phyloP scores from a whole-genome alignment of 768 basidiomycete species.

The Sarcomyxa edulis region DNA sequence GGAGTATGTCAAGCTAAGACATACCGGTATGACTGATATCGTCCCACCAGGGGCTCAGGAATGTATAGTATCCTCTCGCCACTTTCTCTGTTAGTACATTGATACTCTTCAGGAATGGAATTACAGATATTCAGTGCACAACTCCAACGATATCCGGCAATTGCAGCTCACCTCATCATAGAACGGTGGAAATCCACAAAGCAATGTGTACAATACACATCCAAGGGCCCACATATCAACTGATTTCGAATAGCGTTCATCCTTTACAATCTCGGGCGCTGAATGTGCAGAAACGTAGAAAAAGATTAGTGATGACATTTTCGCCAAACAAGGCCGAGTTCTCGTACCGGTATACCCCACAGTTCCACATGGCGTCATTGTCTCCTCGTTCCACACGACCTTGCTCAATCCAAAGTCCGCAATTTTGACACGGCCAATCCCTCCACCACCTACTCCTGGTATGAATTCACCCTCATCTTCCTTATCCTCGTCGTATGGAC shows the following conservation, averaged over 20 bases:
- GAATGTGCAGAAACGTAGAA: no score
- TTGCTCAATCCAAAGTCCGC: constrained; percentile 98
- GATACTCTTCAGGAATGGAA: no score
- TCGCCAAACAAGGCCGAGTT: no score
- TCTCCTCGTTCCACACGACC: constrained; percentile 98
- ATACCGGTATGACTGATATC: constrained; percentile 79
- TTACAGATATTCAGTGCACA: no score
- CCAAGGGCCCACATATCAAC: constrained; percentile 99
- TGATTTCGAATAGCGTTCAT: constrained; percentile 92
- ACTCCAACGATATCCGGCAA: no score
- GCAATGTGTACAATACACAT: constrained; percentile 96
- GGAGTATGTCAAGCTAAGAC: constrained; percentile 13
- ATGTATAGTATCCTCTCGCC: constrained; percentile 94
- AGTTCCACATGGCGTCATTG: constrained; percentile 99
- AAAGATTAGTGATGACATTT: no score
- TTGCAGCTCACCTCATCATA: no score
- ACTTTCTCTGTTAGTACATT: constrained; percentile 98
- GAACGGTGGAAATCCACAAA: constrained; percentile 97
- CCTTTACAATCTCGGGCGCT: constrained; percentile 99
- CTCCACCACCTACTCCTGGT: constrained; percentile 89
- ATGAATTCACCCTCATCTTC: constrained; percentile 97
- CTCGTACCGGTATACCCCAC: constrained; percentile 99
- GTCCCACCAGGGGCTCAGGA: constrained; percentile 99
- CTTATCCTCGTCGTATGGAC: constrained; percentile 97
- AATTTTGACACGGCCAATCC: constrained; percentile 97